These are phyloP conservation scores for Mycena maculata DNA, from an alignment of 768 basidiomycete genomes.

Conservation along the genomic window DNA sequence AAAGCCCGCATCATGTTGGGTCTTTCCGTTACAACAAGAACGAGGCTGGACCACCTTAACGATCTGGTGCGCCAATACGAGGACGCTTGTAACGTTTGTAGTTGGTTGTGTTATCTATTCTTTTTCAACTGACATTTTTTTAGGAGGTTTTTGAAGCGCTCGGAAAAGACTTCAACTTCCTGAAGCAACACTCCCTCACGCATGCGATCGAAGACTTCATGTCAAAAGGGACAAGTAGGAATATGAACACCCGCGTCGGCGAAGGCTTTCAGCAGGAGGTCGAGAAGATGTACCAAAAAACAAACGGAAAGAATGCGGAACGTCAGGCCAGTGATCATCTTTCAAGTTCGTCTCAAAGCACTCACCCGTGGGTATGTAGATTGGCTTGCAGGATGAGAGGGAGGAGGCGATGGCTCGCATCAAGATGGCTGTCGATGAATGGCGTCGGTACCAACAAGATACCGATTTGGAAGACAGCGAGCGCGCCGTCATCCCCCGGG, in stretches of 20 bases:
- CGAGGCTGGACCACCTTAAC: neutral
- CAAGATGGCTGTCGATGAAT: conserved; percentile 10
- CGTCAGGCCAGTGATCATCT: conserved; percentile 13
- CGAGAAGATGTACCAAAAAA: conserved; percentile 18
- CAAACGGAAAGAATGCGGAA: conserved; percentile 23
- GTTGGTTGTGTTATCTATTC: neutral
- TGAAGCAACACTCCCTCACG: conserved; percentile 19
- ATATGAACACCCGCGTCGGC: conserved; percentile 20
- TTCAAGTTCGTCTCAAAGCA: neutral
- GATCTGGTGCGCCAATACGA: conserved; percentile 2
- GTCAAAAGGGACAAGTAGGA: conserved; percentile 16
- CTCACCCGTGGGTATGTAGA: neutral
- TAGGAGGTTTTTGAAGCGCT: neutral
- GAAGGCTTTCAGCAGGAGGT: conserved; percentile 27
- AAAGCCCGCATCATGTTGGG: neutral
- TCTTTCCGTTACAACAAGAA: neutral
- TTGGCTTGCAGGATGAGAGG: conserved; percentile 14
- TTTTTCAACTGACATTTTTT: neutral
- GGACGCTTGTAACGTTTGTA: neutral
- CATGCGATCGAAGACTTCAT: conserved; percentile 12
- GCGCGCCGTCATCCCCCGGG: neutral
- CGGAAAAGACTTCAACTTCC: conserved; percentile 17
- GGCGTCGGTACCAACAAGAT: conserved; percentile 3
- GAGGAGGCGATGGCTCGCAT: conserved; percentile 19
- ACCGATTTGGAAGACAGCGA: neutral